phyloP scores from a whole-genome alignment of 2,329 filamentous ascomycete species.

The Colletotrichum gigasporum region DNA sequence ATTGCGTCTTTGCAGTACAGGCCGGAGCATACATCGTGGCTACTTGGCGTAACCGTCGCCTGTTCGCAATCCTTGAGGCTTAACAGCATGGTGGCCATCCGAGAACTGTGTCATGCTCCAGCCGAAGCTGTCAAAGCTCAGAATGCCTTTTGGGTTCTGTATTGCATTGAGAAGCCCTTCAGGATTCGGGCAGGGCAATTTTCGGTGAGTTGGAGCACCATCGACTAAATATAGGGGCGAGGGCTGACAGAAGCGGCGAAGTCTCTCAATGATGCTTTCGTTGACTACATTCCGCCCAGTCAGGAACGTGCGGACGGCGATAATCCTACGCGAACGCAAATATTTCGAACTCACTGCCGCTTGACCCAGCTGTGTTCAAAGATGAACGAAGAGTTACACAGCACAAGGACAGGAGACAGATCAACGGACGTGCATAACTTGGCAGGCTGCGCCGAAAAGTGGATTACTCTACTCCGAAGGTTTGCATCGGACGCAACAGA shows the following conservation, averaged over 20 bases:
- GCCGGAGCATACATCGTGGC: not conserved
- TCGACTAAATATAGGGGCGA: not conserved
- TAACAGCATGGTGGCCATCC: not conserved
- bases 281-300: not conserved
- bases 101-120: not conserved
- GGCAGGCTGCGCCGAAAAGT: no score
- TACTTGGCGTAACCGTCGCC: not conserved
- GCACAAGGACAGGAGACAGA: not conserved
- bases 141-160: not conserved
- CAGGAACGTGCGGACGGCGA: no score
- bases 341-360: not conserved
- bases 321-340: not conserved
- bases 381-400: not conserved
- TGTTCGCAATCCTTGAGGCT: not conserved
- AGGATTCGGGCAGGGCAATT: not conserved
- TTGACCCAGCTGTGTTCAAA: not conserved
- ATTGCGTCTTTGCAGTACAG: not conserved
- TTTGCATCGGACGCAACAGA: not conserved
- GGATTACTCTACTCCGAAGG: not conserved
- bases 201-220: not conserved
- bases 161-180: not conserved
- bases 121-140: not conserved
- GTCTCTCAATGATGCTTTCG: not conserved
- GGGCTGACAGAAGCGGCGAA: not conserved
- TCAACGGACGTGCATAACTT: no score